Conservation (phyloP, 768 basidiomycete genomes). For the Macrolepiota albuminosa region DNA sequence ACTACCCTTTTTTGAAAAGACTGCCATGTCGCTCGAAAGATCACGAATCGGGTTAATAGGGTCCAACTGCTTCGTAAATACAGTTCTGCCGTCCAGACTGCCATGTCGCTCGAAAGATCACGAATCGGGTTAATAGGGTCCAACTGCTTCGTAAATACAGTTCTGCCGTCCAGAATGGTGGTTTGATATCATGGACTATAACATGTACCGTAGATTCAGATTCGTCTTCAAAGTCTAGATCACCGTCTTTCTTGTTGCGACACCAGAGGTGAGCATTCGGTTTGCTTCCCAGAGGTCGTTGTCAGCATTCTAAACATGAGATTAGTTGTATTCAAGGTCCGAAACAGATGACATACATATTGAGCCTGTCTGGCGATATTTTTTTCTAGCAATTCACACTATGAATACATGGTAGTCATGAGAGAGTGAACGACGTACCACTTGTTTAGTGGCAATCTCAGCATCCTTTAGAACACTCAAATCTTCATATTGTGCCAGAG, state of each 20-base stretch:
- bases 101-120: slow-evolving; percentile 92
- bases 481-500: slow-evolving; percentile 91
- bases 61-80: slow-evolving; percentile 95
- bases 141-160: slow-evolving; percentile 92
- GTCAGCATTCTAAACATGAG: slow-evolving; percentile 74
- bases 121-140: slow-evolving; percentile 97
- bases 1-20: slow-evolving; percentile 97
- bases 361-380: slow-evolving; percentile 91
- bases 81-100: slow-evolving; percentile 87
- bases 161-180: slow-evolving; percentile 94
- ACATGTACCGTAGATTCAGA: slow-evolving; percentile 96
- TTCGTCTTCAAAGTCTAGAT: slow-evolving; percentile 95
- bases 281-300: slow-evolving; percentile 99
- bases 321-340: slow-evolving; percentile 7
- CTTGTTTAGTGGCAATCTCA: slow-evolving; percentile 73
- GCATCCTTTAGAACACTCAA: slow-evolving; percentile 61
- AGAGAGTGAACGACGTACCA: slow-evolving; percentile 37
- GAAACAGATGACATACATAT: slow-evolving; percentile 56
- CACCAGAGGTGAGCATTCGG: slow-evolving; percentile 94
- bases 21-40: slow-evolving; percentile 88
- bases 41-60: slow-evolving; percentile 97
- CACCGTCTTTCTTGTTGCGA: slow-evolving; percentile 84
- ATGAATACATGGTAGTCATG: slow-evolving; percentile 10
- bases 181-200: slow-evolving; percentile 95
- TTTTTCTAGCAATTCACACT: slow-evolving; percentile 49